These are phyloP conservation scores for Yamadazyma olivae DNA, from an alignment of 805 yeast genomes.

Conservation along the genomic window DNA sequence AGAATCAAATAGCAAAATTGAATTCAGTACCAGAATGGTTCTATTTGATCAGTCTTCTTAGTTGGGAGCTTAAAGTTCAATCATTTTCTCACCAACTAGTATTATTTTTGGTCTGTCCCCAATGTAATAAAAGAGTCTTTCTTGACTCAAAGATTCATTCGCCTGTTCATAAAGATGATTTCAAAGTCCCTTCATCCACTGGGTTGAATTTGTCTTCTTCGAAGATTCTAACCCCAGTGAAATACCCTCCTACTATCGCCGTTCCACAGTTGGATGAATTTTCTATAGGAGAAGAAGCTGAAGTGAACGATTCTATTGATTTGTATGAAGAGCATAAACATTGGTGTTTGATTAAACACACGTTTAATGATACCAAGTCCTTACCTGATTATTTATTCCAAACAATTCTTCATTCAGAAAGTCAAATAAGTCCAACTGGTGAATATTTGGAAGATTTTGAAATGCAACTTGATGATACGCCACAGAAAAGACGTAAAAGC, in stretches of 20 bases:
- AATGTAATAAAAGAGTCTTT: slow-evolving; percentile 36
- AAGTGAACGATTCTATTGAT: slow-evolving; percentile 17
- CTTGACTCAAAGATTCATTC: slow-evolving; percentile 16
- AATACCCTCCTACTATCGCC: slow-evolving; percentile 19
- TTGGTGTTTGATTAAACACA: slow-evolving; percentile 31
- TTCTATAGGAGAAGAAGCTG: slow-evolving; percentile 13
- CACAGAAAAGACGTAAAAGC: slow-evolving; percentile 5
- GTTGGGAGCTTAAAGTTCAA: slow-evolving; percentile 37
- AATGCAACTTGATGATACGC: slow-evolving; percentile 11
- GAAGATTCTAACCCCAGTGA: slow-evolving; percentile 27
- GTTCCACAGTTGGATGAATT: slow-evolving; percentile 18
- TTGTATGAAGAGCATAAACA: slow-evolving; percentile 28
- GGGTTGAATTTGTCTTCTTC: slow-evolving; percentile 19
- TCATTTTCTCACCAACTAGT: slow-evolving; percentile 23
- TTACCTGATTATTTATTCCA: slow-evolving; percentile 19
- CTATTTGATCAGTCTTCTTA: slow-evolving; percentile 32
- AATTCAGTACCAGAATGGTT: slow-evolving; percentile 29
- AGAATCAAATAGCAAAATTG: slow-evolving; percentile 21
- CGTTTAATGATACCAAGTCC: background rate
- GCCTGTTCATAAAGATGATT: slow-evolving; percentile 4
- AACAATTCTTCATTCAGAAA: slow-evolving; percentile 19
- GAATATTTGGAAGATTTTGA: slow-evolving; percentile 15
- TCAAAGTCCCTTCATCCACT: slow-evolving; percentile 7
- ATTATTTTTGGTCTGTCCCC: slow-evolving; percentile 30
- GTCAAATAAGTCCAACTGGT: slow-evolving; percentile 24